These are phyloP conservation scores for Tillandsia leiboldiana DNA, from an alignment of 176 grass and related monocot genomes.

Conservation along the genomic window DNA sequence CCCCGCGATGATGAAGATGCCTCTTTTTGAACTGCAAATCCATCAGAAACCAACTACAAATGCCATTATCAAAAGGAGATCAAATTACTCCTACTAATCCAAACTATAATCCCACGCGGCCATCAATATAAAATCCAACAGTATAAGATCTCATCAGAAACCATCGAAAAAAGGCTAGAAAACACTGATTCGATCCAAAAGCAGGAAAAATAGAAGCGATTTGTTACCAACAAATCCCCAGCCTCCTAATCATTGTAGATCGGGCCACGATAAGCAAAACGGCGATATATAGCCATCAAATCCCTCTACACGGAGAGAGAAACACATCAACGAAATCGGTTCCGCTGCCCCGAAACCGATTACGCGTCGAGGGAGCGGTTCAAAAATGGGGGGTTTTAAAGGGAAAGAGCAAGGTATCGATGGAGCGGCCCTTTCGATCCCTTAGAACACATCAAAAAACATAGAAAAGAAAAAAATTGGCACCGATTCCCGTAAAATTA, in stretches of 20 bases:
- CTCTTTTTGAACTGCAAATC: slow-evolving; percentile 22
- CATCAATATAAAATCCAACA: not conserved
- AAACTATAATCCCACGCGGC: not conserved
- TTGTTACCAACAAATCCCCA: not conserved
- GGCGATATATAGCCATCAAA: not conserved
- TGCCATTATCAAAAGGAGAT: not conserved
- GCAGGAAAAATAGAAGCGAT: not conserved
- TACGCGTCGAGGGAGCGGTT: no score
- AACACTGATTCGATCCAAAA: not conserved
- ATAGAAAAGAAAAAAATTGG: no score
- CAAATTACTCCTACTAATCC: not conserved
- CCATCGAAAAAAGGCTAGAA: not conserved
- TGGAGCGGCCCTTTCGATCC: no score
- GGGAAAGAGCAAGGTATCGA: no score
- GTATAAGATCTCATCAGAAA: not conserved
- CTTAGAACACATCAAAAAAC: no score
- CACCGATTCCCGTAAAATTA: no score
- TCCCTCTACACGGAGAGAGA: not conserved
- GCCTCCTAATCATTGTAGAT: not conserved
- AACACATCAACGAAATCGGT: not conserved
- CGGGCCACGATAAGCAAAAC: not conserved
- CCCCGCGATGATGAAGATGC: slow-evolving; percentile 14
- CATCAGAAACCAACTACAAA: slow-evolving; percentile 11
- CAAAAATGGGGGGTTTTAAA: no score
- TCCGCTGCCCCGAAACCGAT: not conserved